A percentile compares a stretch with the other conserved stretches of the same genome.
These are phyloP conservation scores for Lachancea sp. DNA, from an alignment of 805 yeast genomes.

Conservation along the genomic window DNA sequence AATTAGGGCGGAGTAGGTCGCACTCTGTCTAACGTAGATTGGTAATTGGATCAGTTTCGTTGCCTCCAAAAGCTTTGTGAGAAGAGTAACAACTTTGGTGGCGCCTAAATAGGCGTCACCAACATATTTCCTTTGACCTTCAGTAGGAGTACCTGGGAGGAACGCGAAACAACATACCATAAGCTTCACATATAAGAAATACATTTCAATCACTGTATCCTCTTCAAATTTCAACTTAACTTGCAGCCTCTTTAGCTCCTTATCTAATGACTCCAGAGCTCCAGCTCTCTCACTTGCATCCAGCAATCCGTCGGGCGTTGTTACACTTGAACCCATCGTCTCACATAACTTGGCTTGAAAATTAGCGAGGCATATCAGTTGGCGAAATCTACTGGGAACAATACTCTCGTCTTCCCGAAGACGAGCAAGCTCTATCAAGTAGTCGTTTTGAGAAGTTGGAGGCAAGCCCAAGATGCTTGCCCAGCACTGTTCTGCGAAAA, in stretches of 20 bases:
- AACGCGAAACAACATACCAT: constrained; percentile 87
- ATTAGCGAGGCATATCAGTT: constrained; percentile 64
- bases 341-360: constrained; percentile 79
- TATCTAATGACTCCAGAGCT: constrained; percentile 64
- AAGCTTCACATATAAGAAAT: constrained; percentile 68
- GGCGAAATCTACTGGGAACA: constrained; percentile 65
- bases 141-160: constrained; percentile 81
- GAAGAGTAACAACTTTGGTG: constrained; percentile 72
- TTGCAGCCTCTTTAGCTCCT: constrained; percentile 70
- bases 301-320: constrained; percentile 81
- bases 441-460: constrained; percentile 78
- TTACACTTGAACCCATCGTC: constrained; percentile 81
- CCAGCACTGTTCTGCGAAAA: constrained; percentile 87
- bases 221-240: constrained; percentile 57
- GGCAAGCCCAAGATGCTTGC: constrained; percentile 83
- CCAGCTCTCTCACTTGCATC: constrained; percentile 81
- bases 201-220: constrained; percentile 65
- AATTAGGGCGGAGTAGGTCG: constrained; percentile 69
- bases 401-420: constrained; percentile 41
- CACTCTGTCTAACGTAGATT: constrained; percentile 79
- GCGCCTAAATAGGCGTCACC: constrained; percentile 75
- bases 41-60: constrained; percentile 78
- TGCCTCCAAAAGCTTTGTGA: constrained; percentile 62
- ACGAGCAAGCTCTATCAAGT: constrained; percentile 70
- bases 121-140: constrained; percentile 79